Percentiles rank a stretch among this genome's conserved stretches.
phyloP scores from a whole-genome alignment of 768 basidiomycete species.

The Auriculariales sp. region DNA sequence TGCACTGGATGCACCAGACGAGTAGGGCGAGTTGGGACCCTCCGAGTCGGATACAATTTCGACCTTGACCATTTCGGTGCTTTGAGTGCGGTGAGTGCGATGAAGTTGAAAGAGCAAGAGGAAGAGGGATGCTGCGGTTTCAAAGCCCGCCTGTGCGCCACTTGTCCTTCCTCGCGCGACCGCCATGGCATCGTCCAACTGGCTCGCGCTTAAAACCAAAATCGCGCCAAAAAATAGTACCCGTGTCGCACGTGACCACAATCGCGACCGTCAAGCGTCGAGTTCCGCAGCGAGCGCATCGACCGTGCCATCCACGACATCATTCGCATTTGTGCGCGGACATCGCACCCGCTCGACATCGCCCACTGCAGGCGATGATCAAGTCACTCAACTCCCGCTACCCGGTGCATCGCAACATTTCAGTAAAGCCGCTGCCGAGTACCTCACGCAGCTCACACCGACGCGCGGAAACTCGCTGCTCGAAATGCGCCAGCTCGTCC shows the following conservation, averaged over 20 bases:
- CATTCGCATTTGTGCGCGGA: background rate
- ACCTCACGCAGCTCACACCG: background rate
- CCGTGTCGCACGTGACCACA: background rate
- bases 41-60: constrained; percentile 80
- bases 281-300: background rate
- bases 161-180: background rate
- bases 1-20: constrained; percentile 58
- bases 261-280: background rate
- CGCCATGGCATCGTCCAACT: background rate
- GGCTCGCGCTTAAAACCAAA: background rate
- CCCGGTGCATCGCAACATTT: background rate
- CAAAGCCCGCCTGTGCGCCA: too few relatives aligned
- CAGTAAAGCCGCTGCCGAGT: background rate
- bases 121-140: too few relatives aligned
- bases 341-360: background rate
- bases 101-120: too few relatives aligned
- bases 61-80: constrained; percentile 98
- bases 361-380: background rate
- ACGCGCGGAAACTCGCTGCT: background rate
- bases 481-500: background rate
- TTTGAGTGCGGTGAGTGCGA: too few relatives aligned
- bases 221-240: background rate
- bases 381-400: background rate
- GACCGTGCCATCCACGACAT: background rate
- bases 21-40: constrained; percentile 51